A percentile compares a stretch with the other conserved stretches of the same genome.
phyloP scores from a whole-genome alignment of 2,329 filamentous ascomycete genomes.

The Arthrinium phaeospermum region DNA sequence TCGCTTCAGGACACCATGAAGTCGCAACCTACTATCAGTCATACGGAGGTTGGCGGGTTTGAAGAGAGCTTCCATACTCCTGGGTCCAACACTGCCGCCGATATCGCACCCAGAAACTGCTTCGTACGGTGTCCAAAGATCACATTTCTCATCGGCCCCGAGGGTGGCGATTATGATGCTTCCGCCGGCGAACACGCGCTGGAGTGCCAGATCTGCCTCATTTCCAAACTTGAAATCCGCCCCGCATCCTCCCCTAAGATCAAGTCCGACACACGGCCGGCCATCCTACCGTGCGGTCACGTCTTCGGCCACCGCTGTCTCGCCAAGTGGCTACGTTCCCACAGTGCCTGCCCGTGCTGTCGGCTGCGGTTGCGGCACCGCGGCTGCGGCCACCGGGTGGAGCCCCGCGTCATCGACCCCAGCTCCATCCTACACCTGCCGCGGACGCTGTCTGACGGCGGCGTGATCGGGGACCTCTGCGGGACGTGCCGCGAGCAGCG shows the following conservation, averaged over 20 bases:
- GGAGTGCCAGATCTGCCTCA: conserved; percentile 12
- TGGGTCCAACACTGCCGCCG: background rate
- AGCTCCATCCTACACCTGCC: conserved; percentile 5
- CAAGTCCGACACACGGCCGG: conserved; percentile 4
- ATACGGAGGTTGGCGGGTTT: background rate
- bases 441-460: conserved; percentile 14
- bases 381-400: conserved; percentile 5
- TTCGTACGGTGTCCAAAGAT: conserved; percentile 16
- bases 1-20: background rate
- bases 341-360: conserved; percentile 6
- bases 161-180: background rate
- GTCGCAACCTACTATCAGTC: background rate
- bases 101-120: conserved; percentile 2
- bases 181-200: background rate
- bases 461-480: background rate
- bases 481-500: background rate
- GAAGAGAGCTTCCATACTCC: too few species aligned
- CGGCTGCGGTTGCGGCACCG: background rate
- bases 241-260: conserved; percentile 2
- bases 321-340: conserved; percentile 17
- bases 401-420: conserved; percentile 15
- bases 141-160: background rate
- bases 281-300: conserved; percentile 17
- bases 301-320: conserved; percentile 16
- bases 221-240: background rate